These are phyloP conservation scores for Byssothecium circinans DNA, from an alignment of 2,329 filamentous ascomycete genomes.

Conservation along the genomic window DNA sequence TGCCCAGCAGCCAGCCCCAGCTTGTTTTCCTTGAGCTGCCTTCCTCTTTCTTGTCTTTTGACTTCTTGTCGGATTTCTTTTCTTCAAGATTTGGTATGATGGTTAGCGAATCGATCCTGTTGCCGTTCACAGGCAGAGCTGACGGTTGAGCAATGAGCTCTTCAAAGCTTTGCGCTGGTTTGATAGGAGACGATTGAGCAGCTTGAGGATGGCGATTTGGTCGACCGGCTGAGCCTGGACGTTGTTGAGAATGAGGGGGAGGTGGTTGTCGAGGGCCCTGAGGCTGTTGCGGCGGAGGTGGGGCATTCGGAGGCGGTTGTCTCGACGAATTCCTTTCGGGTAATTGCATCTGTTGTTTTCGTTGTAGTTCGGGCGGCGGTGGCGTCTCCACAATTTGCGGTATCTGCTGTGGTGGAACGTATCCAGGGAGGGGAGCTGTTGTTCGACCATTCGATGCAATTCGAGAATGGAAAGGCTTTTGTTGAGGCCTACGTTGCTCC, in stretches of 20 bases:
- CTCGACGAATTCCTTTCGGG: slow-evolving; percentile 58
- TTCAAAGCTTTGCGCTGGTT: slow-evolving; percentile 56
- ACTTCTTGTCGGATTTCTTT: slow-evolving; percentile 71
- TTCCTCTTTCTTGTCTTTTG: slow-evolving; percentile 71
- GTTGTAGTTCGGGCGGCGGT: slow-evolving; percentile 38
- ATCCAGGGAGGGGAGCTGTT: slow-evolving; percentile 54
- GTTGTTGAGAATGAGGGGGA: slow-evolving; percentile 21
- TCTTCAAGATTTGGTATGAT: slow-evolving; percentile 79
- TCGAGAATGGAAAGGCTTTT: slow-evolving; percentile 58
- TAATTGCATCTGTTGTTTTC: slow-evolving; percentile 39
- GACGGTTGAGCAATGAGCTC: slow-evolving; percentile 68
- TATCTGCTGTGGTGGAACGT: slow-evolving; percentile 44
- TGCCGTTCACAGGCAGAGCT: slow-evolving; percentile 68
- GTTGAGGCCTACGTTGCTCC: slow-evolving; percentile 42
- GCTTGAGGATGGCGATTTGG: slow-evolving; percentile 36
- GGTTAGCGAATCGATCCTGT: slow-evolving; percentile 74
- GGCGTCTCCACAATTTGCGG: slow-evolving; percentile 69
- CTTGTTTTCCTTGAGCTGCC: slow-evolving; percentile 71
- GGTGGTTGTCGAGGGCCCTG: slow-evolving; percentile 14
- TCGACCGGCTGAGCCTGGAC: slow-evolving; percentile 22
- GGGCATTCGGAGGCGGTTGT: slow-evolving; percentile 33
- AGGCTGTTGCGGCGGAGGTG: slow-evolving; percentile 8
- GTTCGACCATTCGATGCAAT: slow-evolving; percentile 60
- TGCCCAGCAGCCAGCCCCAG: slow-evolving; percentile 74
- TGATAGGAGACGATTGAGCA: slow-evolving; percentile 42